A percentile compares a stretch with the other conserved stretches of the same genome.
phyloP scores from a whole-genome alignment of 2,329 filamentous ascomycete species.

The Triangularia setosa region DNA sequence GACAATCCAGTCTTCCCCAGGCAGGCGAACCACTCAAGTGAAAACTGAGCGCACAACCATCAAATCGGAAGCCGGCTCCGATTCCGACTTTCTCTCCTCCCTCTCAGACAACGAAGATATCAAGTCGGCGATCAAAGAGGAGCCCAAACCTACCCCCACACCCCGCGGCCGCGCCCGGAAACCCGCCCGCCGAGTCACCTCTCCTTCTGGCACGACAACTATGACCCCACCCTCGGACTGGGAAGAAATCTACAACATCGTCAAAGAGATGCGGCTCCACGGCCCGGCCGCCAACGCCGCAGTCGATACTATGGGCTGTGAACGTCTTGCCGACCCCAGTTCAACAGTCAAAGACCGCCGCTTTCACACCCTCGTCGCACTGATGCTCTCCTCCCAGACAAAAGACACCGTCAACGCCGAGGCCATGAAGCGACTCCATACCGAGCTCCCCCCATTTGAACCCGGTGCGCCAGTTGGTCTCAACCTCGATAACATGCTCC shows the following conservation, averaged over 20 bases:
- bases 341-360: slow-evolving; percentile 57
- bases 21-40: not conserved
- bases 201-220: slow-evolving; percentile 26
- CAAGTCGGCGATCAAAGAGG: not conserved
- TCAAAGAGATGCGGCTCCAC: slow-evolving; percentile 68
- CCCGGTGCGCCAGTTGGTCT: slow-evolving; percentile 50
- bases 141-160: slow-evolving; percentile 2
- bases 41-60: not conserved
- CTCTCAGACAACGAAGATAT: not conserved
- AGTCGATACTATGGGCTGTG: slow-evolving; percentile 97
- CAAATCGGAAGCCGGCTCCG: slow-evolving; percentile 7
- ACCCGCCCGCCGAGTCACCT: slow-evolving; percentile 38
- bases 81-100: not conserved
- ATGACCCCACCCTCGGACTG: slow-evolving; percentile 69
- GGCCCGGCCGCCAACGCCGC: slow-evolving; percentile 66
- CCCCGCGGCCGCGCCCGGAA: slow-evolving; percentile 35
- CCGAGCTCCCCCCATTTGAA: slow-evolving; percentile 57
- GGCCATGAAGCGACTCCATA: slow-evolving; percentile 75
- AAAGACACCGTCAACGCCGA: slow-evolving; percentile 87
- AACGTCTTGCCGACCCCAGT: slow-evolving; percentile 58
- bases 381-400: slow-evolving; percentile 91
- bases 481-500: slow-evolving; percentile 73
- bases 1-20: slow-evolving; percentile 28
- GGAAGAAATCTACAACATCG: slow-evolving; percentile 74
- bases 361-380: slow-evolving; percentile 79